Evolutionary conservation across 2,329 filamentous ascomycete genomes (phyloP), one percentile per base, ranked within the genome.

Genomic region (Albophoma yamanashiensis): DNA sequence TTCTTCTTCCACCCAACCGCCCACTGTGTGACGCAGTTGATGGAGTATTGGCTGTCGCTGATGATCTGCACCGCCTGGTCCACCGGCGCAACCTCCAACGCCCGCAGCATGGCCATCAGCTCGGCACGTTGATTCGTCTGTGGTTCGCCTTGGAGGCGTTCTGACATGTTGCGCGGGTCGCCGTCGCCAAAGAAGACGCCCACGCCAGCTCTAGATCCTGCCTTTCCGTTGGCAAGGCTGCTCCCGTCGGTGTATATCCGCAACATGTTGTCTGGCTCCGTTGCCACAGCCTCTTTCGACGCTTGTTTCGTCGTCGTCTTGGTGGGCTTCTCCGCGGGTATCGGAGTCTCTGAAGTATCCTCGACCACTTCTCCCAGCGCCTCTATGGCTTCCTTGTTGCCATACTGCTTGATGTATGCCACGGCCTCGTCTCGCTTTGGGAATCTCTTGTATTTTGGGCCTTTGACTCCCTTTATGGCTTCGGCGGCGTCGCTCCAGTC

Each of bases 51-150:
- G 73, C 89, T 94, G 75, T 99, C 94, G n/a, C 87, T 92, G 70
- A 87, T 82, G 65, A 99, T 95, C 60, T 86, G 82, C 15, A 95
- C 82, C 62, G 85, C 79, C 60, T 89, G 82, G 61, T 87, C 79
- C 20, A 82, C 75, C 0, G 89, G 87, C 2, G 87, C 85, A 55
- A 88, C 83, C 68, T 97, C 86, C 27, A 97, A 79, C 0, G 92
- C 92, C 60, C 92, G 88, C 38, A 90, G 79, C 63, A 97, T 88
- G 9, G 92, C 94, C 31, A 89, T 92, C 61, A 99, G 79, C 76
- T 99, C 94, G n/a, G 93, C 94, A 3, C 94, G 89, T 73, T 97
- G 91, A 71, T 99, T 99, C 0, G 94, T 97, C 74, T 97, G 94
- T 12, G 81, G 79, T 20, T 81, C 78, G 57, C 91, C 91, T 58